phyloP scores from a whole-genome alignment of 2,329 filamentous ascomycete genomes.

The Nannizziopsis barbatae region DNA sequence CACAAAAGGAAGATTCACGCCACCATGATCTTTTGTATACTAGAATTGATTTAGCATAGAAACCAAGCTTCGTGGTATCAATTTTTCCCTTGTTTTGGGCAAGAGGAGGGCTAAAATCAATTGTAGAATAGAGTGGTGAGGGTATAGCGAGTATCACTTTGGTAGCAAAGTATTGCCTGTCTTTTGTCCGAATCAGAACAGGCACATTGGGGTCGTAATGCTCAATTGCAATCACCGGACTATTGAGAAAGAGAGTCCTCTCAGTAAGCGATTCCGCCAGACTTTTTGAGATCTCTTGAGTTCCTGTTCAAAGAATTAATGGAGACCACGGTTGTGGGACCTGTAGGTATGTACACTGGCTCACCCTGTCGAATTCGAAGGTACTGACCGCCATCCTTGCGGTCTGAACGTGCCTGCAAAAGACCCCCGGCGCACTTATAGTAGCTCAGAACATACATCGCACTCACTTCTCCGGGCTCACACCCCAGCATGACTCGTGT shows the following conservation, averaged over 20 bases:
- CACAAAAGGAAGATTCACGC: conserved; percentile 25
- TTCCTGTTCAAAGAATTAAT: conserved; percentile 4
- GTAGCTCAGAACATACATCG: conserved; percentile 32
- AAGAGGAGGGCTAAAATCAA: conserved; percentile 38
- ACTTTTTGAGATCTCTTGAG: conserved; percentile 5
- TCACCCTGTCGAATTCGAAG: conserved; percentile 22
- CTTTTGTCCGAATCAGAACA: background rate
- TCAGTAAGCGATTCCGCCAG: background rate
- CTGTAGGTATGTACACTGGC: background rate
- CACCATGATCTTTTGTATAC: conserved; percentile 31
- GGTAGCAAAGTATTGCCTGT: background rate
- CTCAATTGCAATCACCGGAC: background rate
- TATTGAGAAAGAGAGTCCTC: background rate
- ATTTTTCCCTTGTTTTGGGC: conserved; percentile 22
- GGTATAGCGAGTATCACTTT: conserved; percentile 3
- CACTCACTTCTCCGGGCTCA: conserved; percentile 29
- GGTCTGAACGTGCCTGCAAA: conserved; percentile 28
- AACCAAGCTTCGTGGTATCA: conserved; percentile 25
- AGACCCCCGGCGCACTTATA: conserved; percentile 29
- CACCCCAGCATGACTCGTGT: conserved; percentile 30
- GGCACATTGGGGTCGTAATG: background rate
- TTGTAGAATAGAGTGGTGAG: conserved; percentile 19
- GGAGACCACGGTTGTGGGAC: background rate
- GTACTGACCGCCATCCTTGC: conserved; percentile 29
- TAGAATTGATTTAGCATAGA: conserved; percentile 31